phyloP scores from a whole-genome alignment of 2,329 filamentous ascomycete species.

The Alternaria consortialis region DNA sequence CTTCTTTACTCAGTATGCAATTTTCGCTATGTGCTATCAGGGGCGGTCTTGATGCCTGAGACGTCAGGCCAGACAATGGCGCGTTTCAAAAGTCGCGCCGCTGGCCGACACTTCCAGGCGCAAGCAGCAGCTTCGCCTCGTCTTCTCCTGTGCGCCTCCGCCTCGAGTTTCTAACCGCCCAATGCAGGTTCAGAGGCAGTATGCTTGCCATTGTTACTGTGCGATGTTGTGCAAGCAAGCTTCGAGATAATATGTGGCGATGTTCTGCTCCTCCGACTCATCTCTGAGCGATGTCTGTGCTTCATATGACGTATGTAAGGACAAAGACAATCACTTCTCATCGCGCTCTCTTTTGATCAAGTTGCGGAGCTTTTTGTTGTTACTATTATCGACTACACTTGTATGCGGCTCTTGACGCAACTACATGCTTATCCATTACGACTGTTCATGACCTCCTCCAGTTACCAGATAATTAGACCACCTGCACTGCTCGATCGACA shows the following conservation, averaged over 20 bases:
- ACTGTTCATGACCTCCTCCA: no score
- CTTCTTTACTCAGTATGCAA: background rate
- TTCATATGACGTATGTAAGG: background rate
- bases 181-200: no score
- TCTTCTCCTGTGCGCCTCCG: background rate
- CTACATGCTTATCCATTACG: no score
- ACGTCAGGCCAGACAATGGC: slow-evolving; percentile 8
- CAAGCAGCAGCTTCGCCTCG: background rate
- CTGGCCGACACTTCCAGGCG: background rate
- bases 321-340: background rate
- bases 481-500: no score
- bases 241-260: background rate
- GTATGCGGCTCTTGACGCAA: no score
- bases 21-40: background rate
- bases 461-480: no score
- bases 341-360: background rate
- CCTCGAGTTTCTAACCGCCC: background rate
- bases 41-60: slow-evolving; percentile 7
- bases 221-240: background rate
- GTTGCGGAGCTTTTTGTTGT: background rate
- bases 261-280: background rate
- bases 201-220: background rate
- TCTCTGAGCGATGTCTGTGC: background rate
- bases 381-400: background rate
- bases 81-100: slow-evolving; percentile 9